Percentiles rank a stretch among this genome's conserved stretches.
phyloP scores from a whole-genome alignment of 139 green algal genomes.

The Desmodesmus armatus region DNA sequence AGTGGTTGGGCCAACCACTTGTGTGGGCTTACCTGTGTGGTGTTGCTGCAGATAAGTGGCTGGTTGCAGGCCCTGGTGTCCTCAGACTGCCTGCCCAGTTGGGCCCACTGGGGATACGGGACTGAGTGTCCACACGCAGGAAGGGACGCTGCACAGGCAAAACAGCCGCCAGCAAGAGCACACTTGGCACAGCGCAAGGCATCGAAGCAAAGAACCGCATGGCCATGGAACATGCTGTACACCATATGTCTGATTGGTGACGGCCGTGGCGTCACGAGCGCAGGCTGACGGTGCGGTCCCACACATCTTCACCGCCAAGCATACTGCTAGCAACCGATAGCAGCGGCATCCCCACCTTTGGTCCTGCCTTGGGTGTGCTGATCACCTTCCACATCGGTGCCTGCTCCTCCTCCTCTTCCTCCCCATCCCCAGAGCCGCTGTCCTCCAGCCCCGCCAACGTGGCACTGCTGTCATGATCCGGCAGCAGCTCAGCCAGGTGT shows the following conservation, averaged over 20 bases:
- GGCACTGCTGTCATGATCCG: not conserved
- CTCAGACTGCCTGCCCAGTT: conserved; percentile 18
- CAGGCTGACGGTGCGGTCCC: too few species aligned
- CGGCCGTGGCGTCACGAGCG: too few species aligned
- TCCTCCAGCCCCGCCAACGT: not conserved
- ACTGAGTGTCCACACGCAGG: not conserved
- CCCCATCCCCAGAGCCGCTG: conserved; percentile 4
- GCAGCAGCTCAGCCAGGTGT: too few species aligned
- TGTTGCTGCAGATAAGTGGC: not conserved
- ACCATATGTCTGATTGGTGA: too few species aligned
- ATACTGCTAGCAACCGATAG: too few species aligned
- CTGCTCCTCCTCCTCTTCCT: not conserved
- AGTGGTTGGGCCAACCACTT: too few species aligned
- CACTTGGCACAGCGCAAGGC: too few species aligned
- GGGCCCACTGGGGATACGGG: too few species aligned
- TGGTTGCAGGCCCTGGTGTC: conserved; percentile 4
- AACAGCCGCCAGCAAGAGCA: not conserved
- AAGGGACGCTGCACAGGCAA: conserved; percentile 1
- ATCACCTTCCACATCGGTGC: conserved; percentile 14
- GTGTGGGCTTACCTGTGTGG: too few species aligned
- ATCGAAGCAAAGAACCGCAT: too few species aligned
- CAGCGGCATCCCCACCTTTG: conserved; percentile 16
- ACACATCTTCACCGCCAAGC: too few species aligned
- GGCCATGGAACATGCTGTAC: too few species aligned
- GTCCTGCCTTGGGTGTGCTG: not conserved